A percentile compares a stretch with the other conserved stretches of the same genome.
These are phyloP conservation scores for Pythium scleroteichum DNA, from an alignment of 352 stramenopile genomes.

Conservation along the genomic window DNA sequence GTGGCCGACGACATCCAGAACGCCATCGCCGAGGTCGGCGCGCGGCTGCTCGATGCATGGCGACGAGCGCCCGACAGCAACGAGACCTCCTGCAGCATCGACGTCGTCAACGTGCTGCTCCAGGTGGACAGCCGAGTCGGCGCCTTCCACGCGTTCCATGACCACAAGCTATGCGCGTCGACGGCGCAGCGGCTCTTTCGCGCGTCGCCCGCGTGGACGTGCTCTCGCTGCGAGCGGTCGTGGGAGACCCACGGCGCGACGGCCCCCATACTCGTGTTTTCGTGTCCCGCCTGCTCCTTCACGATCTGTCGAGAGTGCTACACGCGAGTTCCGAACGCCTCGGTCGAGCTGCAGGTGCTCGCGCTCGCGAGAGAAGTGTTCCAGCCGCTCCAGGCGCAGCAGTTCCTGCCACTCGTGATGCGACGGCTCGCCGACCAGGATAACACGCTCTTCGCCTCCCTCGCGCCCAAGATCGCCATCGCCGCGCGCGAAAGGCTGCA, in stretches of 20 bases:
- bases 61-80: slow-evolving; percentile 5
- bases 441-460: slow-evolving; percentile 10
- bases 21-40: slow-evolving; percentile 26
- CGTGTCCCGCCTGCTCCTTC: slow-evolving; percentile 24
- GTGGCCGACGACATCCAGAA: slow-evolving; percentile 15
- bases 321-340: slow-evolving; percentile 61
- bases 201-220: slow-evolving; percentile 20
- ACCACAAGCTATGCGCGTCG: slow-evolving; percentile 30
- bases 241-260: slow-evolving; percentile 25
- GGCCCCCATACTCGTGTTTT: slow-evolving; percentile 25
- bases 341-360: slow-evolving; percentile 19
- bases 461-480: slow-evolving; percentile 43
- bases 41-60: slow-evolving; percentile 27
- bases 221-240: slow-evolving; percentile 25
- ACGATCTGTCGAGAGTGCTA: slow-evolving; percentile 31
- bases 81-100: slow-evolving; percentile 1
- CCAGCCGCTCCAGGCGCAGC: slow-evolving; percentile 9
- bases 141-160: slow-evolving; percentile 33
- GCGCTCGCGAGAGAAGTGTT: slow-evolving; percentile 13
- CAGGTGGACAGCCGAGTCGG: slow-evolving; percentile 27
- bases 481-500: slow-evolving; percentile 50
- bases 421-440: slow-evolving; percentile 22
- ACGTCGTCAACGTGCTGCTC: slow-evolving; percentile 31
- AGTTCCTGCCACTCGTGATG: slow-evolving; percentile 46
- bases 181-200: slow-evolving; percentile 29